phyloP scores from a whole-genome alignment of 192 early-diverging fungal genomes.

The Rhizophagus clarus region DNA sequence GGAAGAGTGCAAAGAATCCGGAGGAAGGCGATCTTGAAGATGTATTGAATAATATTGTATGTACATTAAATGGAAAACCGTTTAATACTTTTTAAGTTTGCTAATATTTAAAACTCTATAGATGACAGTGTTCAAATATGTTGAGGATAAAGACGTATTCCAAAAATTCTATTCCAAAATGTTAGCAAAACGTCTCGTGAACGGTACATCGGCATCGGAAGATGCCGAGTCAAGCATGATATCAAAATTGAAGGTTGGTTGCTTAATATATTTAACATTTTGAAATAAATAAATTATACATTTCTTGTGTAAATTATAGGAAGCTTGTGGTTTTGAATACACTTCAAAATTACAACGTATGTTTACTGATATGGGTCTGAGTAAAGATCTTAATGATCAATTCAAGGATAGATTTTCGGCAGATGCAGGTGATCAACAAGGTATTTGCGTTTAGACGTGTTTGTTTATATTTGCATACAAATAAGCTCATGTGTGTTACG shows the following conservation, averaged over 20 bases:
- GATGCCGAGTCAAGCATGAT: slow-evolving; percentile 97
- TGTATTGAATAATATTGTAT: slow-evolving; percentile 72
- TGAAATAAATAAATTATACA: slow-evolving; percentile 14
- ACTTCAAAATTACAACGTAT: slow-evolving; percentile 93
- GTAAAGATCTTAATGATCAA: slow-evolving; percentile 84
- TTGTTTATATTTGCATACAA: background rate
- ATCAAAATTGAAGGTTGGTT: slow-evolving; percentile 70
- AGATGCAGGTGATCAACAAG: background rate
- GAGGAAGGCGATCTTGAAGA: slow-evolving; percentile 76
- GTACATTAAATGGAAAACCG: slow-evolving; percentile 19
- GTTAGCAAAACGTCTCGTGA: slow-evolving; percentile 91
- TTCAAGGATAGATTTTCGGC: slow-evolving; percentile 65
- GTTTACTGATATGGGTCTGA: slow-evolving; percentile 92
- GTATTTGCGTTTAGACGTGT: background rate
- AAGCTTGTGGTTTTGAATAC: slow-evolving; percentile 94
- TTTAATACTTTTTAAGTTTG: background rate
- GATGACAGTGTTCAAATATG: slow-evolving; percentile 96
- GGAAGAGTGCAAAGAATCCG: slow-evolving; percentile 78
- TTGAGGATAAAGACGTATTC: slow-evolving; percentile 98
- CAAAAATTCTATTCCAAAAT: slow-evolving; percentile 96
- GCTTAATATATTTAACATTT: background rate
- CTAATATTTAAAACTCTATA: slow-evolving; percentile 27
- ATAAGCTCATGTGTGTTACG: background rate
- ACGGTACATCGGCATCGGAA: slow-evolving; percentile 84
- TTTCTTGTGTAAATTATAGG: slow-evolving; percentile 32